Conservation (phyloP, 116 monocot genomes). For the Posidonia oceanica region DNA sequence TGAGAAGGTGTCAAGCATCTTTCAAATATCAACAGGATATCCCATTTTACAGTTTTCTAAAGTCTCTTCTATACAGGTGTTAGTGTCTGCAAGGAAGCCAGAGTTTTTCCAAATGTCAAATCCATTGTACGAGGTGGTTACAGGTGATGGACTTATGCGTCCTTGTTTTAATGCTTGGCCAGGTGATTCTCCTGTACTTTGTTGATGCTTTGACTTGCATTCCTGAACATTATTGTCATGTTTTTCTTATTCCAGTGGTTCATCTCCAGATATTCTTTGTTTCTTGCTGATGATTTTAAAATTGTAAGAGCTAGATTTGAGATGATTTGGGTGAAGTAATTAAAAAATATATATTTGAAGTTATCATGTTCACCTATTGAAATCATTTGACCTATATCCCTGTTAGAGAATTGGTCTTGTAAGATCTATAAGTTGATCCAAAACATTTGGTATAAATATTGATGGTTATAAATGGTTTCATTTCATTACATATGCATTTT, state of each 20-base stretch:
- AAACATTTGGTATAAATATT: no score
- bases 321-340: no score
- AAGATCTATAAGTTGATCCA: no score
- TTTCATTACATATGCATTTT: no score
- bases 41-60: background rate
- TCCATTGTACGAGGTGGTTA: constrained; percentile 89
- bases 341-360: no score
- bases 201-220: background rate
- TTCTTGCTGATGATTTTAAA: background rate
- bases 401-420: no score
- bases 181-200: constrained; percentile 27
- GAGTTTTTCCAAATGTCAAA: constrained; percentile 96
- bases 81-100: constrained; percentile 95
- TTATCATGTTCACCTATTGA: no score
- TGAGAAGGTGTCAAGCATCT: constrained; percentile 48
- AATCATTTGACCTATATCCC: no score
- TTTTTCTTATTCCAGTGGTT: background rate
- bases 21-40: background rate
- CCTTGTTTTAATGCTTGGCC: constrained; percentile 74
- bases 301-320: no score
- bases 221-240: background rate
- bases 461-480: no score
- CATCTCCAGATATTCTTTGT: background rate
- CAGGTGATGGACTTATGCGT: constrained; percentile 85
- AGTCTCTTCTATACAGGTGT: constrained; percentile 39